These are phyloP conservation scores for Flaveria trinervia DNA, from an alignment of 129 eudicot genomes.

Conservation along the genomic window DNA sequence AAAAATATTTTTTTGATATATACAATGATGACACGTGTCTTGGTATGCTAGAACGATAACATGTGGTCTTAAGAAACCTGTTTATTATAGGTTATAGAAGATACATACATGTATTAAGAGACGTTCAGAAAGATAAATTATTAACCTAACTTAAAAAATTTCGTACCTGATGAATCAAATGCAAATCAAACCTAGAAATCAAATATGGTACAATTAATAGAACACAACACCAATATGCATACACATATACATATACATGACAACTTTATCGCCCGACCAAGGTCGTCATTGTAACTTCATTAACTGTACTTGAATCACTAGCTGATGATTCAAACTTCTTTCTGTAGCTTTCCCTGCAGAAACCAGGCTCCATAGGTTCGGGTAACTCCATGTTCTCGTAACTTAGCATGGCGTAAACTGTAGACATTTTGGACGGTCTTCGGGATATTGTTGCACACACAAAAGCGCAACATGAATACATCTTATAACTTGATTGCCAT, in stretches of 20 bases:
- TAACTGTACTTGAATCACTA: conserved; percentile 29
- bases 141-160: too few relatives aligned
- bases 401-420: conserved; percentile 40
- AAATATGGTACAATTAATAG: conserved; percentile 25
- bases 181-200: not conserved
- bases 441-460: conserved; percentile 54
- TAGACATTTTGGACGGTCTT: conserved; percentile 53
- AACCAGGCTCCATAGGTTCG: conserved; percentile 48
- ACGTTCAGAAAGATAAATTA: too few relatives aligned
- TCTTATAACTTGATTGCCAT: conserved; percentile 32
- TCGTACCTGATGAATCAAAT: too few relatives aligned
- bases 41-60: too few relatives aligned
- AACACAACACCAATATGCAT: not conserved
- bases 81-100: too few relatives aligned
- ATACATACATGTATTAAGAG: too few relatives aligned
- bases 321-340: conserved; percentile 33
- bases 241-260: not conserved
- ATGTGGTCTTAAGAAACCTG: too few relatives aligned
- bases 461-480: conserved; percentile 55
- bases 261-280: conserved; percentile 30
- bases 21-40: too few relatives aligned
- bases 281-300: conserved; percentile 42
- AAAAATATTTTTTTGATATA: too few relatives aligned
- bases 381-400: conserved; percentile 41
- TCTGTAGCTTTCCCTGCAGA: conserved; percentile 32